Conservation (phyloP, 2,329 filamentous ascomycete genomes). For the Reticulascus tulasneorum region DNA sequence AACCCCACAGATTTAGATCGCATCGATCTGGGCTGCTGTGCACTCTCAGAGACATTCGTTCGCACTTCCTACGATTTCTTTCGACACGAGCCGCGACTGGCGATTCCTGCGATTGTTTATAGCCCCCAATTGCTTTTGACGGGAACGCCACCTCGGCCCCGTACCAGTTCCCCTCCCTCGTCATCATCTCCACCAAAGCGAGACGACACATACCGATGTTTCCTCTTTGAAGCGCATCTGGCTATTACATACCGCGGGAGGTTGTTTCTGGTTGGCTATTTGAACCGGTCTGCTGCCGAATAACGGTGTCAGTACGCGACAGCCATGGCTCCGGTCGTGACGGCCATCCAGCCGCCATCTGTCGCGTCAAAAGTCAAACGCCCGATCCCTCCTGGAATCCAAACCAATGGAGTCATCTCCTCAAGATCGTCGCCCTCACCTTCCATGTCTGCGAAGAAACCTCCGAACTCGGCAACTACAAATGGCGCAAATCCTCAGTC, state of each 20-base stretch:
- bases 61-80: constrained; percentile 2
- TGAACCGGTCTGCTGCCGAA: constrained; percentile 3
- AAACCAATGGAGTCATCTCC: constrained; percentile 58
- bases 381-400: constrained; percentile 60
- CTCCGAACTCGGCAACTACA: constrained; percentile 37
- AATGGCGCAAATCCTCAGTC: constrained; percentile 35
- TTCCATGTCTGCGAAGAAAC: constrained; percentile 53
- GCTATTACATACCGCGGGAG: constrained; percentile 4
- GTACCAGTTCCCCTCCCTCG: background rate
- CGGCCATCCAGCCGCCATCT: constrained; percentile 38
- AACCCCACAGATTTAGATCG: constrained; percentile 11
- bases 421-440: constrained; percentile 58
- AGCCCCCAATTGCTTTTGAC: constrained; percentile 1
- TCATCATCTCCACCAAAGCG: constrained; percentile 7
- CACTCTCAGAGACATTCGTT: background rate
- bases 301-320: constrained; percentile 8
- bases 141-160: constrained; percentile 11
- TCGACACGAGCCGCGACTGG: background rate
- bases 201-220: constrained; percentile 5
- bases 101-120: background rate
- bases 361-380: constrained; percentile 62
- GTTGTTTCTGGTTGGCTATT: no score
- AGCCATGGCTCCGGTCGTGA: constrained; percentile 53
- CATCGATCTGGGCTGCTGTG: constrained; percentile 9
- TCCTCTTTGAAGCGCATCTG: constrained; percentile 2